Conservation (phyloP, 306 rosid genomes). For the cucumber (Cucumis sativus) region Cucumber_9930_V3 NC_026656.2:17912001-17912500, state of each 20-base stretch:
- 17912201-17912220: not conserved
- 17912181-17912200: not conserved
- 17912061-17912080: not conserved
- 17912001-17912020: not conserved
- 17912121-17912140: not conserved
- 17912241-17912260: not conserved
- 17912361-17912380: slow-evolving; percentile 68
- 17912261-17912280: not conserved
- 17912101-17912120: not conserved
- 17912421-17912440: slow-evolving; percentile 24
- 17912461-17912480: slow-evolving; percentile 34
- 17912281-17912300: not conserved
- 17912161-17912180: not conserved
- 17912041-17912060: not conserved
- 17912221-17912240: not conserved
- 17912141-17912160: not conserved
- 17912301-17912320: not conserved
- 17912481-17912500: slow-evolving; percentile 54
- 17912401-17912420: slow-evolving; percentile 64
- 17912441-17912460: slow-evolving; percentile 67
- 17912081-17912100: not conserved
- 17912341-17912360: slow-evolving; percentile 58
- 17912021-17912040: not conserved
- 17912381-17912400: slow-evolving; percentile 83
- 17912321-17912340: slow-evolving; percentile 60